Percentiles rank a stretch among this genome's conserved stretches.
These are phyloP conservation scores for Erigeron philadelphicus DNA, from an alignment of 140 eudicot genomes.

Conservation along the genomic window DNA sequence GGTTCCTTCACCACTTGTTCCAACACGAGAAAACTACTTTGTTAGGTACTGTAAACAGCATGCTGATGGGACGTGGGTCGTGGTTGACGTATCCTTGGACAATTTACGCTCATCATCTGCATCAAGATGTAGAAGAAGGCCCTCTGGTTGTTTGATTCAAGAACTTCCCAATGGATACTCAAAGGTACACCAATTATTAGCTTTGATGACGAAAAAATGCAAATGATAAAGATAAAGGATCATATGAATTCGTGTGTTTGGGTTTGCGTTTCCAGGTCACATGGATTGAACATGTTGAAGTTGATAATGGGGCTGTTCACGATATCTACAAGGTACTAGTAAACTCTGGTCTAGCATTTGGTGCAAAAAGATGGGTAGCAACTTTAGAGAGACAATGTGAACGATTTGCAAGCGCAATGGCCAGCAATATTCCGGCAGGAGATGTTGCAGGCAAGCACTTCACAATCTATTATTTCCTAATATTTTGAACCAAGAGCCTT, in stretches of 20 bases:
- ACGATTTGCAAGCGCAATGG: constrained; percentile 84
- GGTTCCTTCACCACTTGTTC: constrained; percentile 93
- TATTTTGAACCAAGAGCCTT: too few relatives aligned
- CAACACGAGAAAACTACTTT: constrained; percentile 86
- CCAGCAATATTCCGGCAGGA: constrained; percentile 67
- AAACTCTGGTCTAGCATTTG: constrained; percentile 81
- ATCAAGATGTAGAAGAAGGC: constrained; percentile 71
- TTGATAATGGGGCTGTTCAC: constrained; percentile 63
- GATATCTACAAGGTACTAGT: constrained; percentile 62
- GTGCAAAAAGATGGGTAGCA: constrained; percentile 89
- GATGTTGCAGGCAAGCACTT: constrained; percentile 45
- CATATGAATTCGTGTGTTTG: background rate
- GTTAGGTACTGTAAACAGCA: constrained; percentile 86
- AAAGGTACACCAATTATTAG: constrained; percentile 40
- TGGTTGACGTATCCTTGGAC: constrained; percentile 89
- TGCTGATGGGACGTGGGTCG: constrained; percentile 76
- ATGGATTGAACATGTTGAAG: constrained; percentile 93
- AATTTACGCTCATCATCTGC: constrained; percentile 49
- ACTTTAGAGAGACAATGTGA: constrained; percentile 86
- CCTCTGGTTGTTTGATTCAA: constrained; percentile 92
- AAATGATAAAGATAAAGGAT: background rate
- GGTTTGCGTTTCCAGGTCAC: constrained; percentile 49
- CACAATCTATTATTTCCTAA: background rate
- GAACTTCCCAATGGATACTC: constrained; percentile 91
- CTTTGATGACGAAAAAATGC: background rate